These are phyloP conservation scores for Cladosporium sp. DNA, from an alignment of 2,329 filamentous ascomycete genomes.

Conservation along the genomic window DNA sequence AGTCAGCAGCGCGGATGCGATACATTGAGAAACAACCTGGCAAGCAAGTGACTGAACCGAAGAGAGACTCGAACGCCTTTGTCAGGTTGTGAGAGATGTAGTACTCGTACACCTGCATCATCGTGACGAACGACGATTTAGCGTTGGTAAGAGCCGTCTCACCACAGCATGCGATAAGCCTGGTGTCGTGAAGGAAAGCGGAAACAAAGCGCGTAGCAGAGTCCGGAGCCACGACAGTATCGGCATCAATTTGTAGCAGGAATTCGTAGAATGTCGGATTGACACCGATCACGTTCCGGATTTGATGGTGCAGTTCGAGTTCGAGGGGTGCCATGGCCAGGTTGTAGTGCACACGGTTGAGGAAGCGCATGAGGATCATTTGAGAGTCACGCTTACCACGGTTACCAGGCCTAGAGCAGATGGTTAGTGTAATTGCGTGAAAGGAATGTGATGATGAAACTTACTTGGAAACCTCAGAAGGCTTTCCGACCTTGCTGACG, in stretches of 20 bases:
- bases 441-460: conserved; percentile 28
- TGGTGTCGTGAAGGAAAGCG: conserved; percentile 84
- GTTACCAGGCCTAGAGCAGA: conserved; percentile 65
- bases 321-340: conserved; percentile 92
- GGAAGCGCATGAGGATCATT: conserved; percentile 97
- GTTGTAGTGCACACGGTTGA: conserved; percentile 98
- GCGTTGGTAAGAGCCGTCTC: conserved; percentile 91
- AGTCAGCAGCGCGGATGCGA: conserved; percentile 88
- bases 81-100: conserved; percentile 97
- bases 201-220: conserved; percentile 89
- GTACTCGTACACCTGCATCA: conserved; percentile 99
- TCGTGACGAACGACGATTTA: conserved; percentile 88
- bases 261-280: conserved; percentile 99
- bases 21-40: conserved; percentile 99
- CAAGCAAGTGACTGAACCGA: conserved; percentile 94
- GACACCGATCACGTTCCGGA: conserved; percentile 96
- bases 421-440: conserved; percentile 6
- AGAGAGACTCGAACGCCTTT: conserved; percentile 95
- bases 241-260: conserved; percentile 92
- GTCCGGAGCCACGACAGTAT: conserved; percentile 87
- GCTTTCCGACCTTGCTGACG: conserved; percentile 89
- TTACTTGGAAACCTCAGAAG: conserved; percentile 60
- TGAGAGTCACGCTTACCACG: conserved; percentile 99
- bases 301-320: conserved; percentile 97
- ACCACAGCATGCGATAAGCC: conserved; percentile 89